Evolutionary conservation across 1,284 basidiomycete species (phyloP), one percentile per base, ranked within the genome.

Genomic region (Puccinia polysora): DNA sequence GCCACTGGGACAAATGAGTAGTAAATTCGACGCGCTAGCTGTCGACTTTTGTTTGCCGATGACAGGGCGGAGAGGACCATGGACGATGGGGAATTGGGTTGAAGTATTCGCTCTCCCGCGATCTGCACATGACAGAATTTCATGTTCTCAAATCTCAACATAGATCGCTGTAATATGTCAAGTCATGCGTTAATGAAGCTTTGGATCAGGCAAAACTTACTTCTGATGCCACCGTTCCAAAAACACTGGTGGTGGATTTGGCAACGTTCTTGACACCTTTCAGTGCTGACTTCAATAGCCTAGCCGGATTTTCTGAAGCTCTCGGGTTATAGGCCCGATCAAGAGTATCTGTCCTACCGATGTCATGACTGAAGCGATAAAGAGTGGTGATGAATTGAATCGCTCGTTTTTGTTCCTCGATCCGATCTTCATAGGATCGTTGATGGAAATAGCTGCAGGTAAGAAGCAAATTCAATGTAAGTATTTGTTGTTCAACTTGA

Each of bases 21-120:
- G 83, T 87, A 97, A 59, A 96, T 82, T 58, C 91, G 84, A 55
- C 89, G 85, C 45, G 90, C 90, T 75, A 88, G 87, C 76, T 90
- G 82, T 74, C 89, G 86, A 10, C 88, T 88, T 81, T 92, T 93
- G 81, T 89, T 91, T 1, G 87, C 85, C 3, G 88, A 89, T 72
- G 86, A 84, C 15, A 96, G 81, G 0, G 90, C 89, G 3, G 86
- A 86, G 76, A 88, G 86, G 56, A 94, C 89, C 82, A 89, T 87
- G 30, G 88, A 88, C 76, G 86, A 85, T 0, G 91, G 89, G 1
- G 90, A 91, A 79, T 93, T 92, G 50, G 91, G 91, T 79, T 93
- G 90, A 45, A 94, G 81, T 6, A 92, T 87, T 59, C 87, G 88
- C 76, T 88, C 88, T 73, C 80, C 80, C 0, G 80, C 79, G 75